phyloP scores from a whole-genome alignment of 2,329 filamentous ascomycete genomes.

The Colletotrichum eremochloae region DNA sequence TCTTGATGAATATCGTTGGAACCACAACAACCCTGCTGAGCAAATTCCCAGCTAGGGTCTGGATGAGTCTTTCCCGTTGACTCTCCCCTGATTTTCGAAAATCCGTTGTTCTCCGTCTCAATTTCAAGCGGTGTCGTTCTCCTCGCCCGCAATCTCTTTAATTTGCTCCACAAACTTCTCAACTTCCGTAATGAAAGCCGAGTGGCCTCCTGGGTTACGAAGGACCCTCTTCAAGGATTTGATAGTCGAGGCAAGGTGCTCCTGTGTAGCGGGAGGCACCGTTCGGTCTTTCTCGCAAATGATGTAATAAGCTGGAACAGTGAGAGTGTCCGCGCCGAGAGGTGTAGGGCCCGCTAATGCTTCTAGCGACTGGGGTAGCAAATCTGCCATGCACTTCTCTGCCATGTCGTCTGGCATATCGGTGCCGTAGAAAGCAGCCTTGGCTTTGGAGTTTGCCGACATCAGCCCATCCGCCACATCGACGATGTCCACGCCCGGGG shows the following conservation, averaged over 20 bases:
- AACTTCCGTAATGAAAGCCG: slow-evolving; percentile 24
- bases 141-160: slow-evolving; percentile 8
- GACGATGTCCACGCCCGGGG: slow-evolving; percentile 23
- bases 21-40: neutral
- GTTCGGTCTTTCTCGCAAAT: slow-evolving; percentile 33
- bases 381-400: slow-evolving; percentile 8
- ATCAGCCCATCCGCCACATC: slow-evolving; percentile 13
- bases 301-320: slow-evolving; percentile 25
- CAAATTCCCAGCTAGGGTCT: neutral
- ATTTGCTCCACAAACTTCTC: slow-evolving; percentile 23
- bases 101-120: neutral
- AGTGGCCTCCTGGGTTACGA: slow-evolving; percentile 28
- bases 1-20: neutral
- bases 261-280: slow-evolving; percentile 4
- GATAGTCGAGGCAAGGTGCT: slow-evolving; percentile 16
- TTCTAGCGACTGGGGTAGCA: slow-evolving; percentile 22
- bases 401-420: slow-evolving; percentile 22
- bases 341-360: slow-evolving; percentile 2
- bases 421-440: slow-evolving; percentile 27
- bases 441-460: slow-evolving; percentile 21
- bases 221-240: slow-evolving; percentile 23
- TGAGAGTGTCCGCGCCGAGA: slow-evolving; percentile 8
- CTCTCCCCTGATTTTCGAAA: neutral
- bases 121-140: neutral
- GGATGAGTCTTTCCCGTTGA: accelerated